Evolutionary conservation across 352 stramenopile species (phyloP).

Genomic region (Pythium guiyangense): DNA sequence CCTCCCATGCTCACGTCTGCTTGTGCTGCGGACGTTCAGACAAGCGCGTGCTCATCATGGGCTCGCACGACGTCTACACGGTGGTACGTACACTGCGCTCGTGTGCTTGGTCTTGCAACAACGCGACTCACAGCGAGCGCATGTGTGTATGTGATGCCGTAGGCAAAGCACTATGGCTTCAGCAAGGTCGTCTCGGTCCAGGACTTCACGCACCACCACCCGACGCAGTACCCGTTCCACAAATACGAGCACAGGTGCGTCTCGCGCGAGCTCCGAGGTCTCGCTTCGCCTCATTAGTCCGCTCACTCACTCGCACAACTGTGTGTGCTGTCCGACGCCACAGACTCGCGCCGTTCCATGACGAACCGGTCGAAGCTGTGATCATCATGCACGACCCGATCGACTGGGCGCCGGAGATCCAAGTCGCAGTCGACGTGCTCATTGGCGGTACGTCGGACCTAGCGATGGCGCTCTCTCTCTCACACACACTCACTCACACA

Average conservation of each 20-base stretch:
- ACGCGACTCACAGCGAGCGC: not conserved
- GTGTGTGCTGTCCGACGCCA: not conserved
- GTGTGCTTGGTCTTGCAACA: not conserved
- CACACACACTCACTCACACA: not conserved
- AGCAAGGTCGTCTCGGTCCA: constrained; percentile 73
- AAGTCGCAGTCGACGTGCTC: constrained; percentile 88
- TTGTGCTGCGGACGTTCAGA: constrained; percentile 20
- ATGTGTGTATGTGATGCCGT: not conserved
- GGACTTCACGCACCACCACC: constrained; percentile 64
- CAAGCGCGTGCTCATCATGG: constrained; percentile 83
- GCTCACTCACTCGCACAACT: not conserved
- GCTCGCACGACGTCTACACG: constrained; percentile 74
- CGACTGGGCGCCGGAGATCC: constrained; percentile 86
- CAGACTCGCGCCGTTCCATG: constrained; percentile 45
- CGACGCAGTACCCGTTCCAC: constrained; percentile 79
- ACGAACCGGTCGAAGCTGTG: constrained; percentile 78
- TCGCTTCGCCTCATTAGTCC: not conserved
- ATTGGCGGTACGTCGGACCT: constrained; percentile 37
- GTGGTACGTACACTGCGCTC: constrained; percentile 34
- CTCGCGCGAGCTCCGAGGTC: not conserved
- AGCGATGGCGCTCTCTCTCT: not conserved
- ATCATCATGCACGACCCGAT: constrained; percentile 90
- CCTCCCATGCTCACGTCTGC: not conserved
- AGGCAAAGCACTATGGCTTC: constrained; percentile 77
- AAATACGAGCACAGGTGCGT: constrained; percentile 60